These are phyloP conservation scores for Podosphaera fusca DNA, from an alignment of 2,329 filamentous ascomycete genomes.

Conservation along the genomic window DNA sequence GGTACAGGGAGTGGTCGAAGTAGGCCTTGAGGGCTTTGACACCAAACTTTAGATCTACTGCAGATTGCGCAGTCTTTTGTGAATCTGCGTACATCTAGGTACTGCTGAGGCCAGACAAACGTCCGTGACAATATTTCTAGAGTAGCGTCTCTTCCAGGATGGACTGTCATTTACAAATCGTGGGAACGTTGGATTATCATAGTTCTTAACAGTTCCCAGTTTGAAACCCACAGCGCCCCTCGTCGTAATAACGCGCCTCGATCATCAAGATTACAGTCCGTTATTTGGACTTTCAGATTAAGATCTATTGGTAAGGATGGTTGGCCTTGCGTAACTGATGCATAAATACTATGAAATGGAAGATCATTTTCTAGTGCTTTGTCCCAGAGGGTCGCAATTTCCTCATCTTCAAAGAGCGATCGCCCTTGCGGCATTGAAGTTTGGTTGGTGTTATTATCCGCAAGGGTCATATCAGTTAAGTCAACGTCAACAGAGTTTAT, in stretches of 20 bases:
- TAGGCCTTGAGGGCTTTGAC: not conserved
- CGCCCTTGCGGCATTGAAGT: not conserved
- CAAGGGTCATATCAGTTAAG: not conserved
- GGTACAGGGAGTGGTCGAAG: not conserved
- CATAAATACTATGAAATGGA: slow-evolving; percentile 1
- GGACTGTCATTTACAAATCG: not conserved
- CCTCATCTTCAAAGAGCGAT: not conserved
- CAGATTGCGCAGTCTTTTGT: not conserved
- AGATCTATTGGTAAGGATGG: not conserved
- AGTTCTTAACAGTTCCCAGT: not conserved
- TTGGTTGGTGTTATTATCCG: not conserved
- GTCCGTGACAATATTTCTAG: not conserved
- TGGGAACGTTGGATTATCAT: not conserved
- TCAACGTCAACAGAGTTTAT: not conserved
- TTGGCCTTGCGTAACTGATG: not conserved
- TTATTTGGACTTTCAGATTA: not conserved
- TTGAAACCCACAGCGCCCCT: not conserved
- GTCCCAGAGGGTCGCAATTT: not conserved
- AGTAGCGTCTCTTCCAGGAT: not conserved
- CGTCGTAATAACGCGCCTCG: not conserved
- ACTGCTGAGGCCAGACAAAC: not conserved
- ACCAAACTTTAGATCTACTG: not conserved
- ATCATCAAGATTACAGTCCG: slow-evolving; percentile 1
- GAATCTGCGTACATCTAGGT: not conserved
- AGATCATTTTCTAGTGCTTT: not conserved